Base-by-base conservation (phyloP, 2,329 filamentous ascomycete genomes). In the Moelleriella libera region DNA sequence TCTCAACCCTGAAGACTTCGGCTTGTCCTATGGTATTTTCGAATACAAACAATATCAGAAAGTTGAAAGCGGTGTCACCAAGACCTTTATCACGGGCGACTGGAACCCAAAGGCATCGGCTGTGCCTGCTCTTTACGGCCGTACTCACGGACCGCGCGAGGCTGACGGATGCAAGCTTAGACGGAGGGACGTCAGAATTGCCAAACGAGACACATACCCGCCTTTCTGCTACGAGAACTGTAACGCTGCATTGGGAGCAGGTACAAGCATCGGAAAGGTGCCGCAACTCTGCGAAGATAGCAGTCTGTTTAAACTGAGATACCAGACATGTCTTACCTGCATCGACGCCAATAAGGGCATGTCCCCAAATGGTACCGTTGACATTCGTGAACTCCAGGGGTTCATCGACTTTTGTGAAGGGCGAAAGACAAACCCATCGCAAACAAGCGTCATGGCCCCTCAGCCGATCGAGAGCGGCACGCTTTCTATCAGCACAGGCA, bases 1-100 rank as follows among this genome's bases (percentile, higher is more conserved):
- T 49, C 68, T 85, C n/a, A 68, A 80, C 48, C 66, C 82, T 0
- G 59, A 67, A 1, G 69, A 69, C 0, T 86, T 85, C 49, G 81
- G 80, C 5, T 64, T 85, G 12, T 74, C 69, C 45, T 81, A 76
- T 49, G 74, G 73, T 41, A 79, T 85, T 14, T 85, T 83, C 50
- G 67, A 69, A 21, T 62, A 69, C 29, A 56, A 71, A 5, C 54
- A 65, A 1, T 55, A 68, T 9, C 54, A 66, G 5, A 63, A 62
- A 47, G 57, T 63, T 2, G 47, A 66, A 6, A 53, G 63, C 30
- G 65, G 64, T 30, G 58, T 61, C 8, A 57, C 64, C 2, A 68
- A 62, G 0, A 76, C 72, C 1, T 62, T 70, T 45, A 68, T 67
- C 0, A 80, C 75, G 0, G 76, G 77, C 2, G 71, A 78, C 55